Conservation (phyloP, 371 early-diverging fungal species). For the Syncephalastrum contaminatum region DNA sequence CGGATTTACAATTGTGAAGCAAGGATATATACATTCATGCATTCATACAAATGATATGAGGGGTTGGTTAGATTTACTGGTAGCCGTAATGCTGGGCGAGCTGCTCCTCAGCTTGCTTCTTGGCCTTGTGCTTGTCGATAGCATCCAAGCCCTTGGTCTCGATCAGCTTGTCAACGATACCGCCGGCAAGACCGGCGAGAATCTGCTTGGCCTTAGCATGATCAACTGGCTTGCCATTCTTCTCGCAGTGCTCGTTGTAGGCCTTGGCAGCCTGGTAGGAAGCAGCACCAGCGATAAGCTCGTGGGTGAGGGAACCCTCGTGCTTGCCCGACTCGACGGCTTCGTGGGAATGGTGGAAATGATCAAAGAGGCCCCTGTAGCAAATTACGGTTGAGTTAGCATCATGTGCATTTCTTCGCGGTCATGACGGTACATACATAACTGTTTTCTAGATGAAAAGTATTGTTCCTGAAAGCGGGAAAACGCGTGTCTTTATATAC, state of each 20-base stretch:
- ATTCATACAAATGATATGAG: too few species aligned
- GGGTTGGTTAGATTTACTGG: too few species aligned
- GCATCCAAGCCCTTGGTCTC: constrained; percentile 55
- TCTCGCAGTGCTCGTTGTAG: constrained; percentile 46
- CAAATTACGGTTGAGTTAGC: too few species aligned
- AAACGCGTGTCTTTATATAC: too few species aligned
- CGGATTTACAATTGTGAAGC: too few species aligned
- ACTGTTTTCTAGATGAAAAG: too few species aligned
- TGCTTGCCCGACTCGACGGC: constrained; percentile 22
- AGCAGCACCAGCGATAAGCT: constrained; percentile 55
- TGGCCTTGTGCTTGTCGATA: constrained; percentile 46
- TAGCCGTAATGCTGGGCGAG: constrained; percentile 29
- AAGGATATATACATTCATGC: too few species aligned
- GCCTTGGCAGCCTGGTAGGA: constrained; percentile 48
- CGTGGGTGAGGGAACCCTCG: constrained; percentile 49
- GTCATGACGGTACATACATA: too few species aligned
- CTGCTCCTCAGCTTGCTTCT: constrained; percentile 39
- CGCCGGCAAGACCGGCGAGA: constrained; percentile 54
- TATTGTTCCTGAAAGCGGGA: too few species aligned
- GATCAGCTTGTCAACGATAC: constrained; percentile 48
- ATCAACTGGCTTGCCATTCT: constrained; percentile 40
- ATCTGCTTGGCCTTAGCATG: constrained; percentile 52
- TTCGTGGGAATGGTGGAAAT: constrained; percentile 27
- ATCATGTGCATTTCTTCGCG: too few species aligned
- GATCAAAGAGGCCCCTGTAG: constrained; percentile 40